phyloP scores from a whole-genome alignment of 139 green algal genomes.

The Mychonastes homosphaera region DNA sequence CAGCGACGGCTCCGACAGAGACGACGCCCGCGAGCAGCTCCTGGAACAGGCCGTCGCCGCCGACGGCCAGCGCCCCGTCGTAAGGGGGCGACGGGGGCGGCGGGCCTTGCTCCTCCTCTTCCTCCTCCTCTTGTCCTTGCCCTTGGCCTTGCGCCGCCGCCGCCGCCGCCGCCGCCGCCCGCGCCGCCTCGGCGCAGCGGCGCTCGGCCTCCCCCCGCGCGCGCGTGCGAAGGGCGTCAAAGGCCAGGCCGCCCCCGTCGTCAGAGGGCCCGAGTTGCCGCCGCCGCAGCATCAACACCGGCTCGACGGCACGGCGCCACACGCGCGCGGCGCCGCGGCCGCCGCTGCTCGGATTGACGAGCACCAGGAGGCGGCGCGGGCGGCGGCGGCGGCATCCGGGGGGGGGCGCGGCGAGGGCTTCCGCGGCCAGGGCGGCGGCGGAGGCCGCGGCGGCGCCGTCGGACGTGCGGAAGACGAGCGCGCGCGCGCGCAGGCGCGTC shows the following conservation, averaged over 20 bases:
- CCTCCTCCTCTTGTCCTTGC: neutral
- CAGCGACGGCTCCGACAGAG: too few species aligned
- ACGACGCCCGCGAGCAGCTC: constrained; percentile 77
- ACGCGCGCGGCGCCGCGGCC: constrained; percentile 18
- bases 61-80: constrained; percentile 53
- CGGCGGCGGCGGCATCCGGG: constrained; percentile 13
- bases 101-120: neutral
- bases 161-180: neutral
- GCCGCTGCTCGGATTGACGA: constrained; percentile 73
- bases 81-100: neutral
- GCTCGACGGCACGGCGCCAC: constrained; percentile 40
- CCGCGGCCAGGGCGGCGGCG: constrained; percentile 22
- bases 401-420: neutral
- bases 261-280: constrained; percentile 34
- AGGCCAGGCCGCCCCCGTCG: constrained; percentile 42
- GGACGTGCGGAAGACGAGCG: neutral
- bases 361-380: constrained; percentile 55
- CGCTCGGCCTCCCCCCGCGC: too few species aligned
- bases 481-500: neutral
- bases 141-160: neutral
- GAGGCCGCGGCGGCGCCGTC: constrained; percentile 1
- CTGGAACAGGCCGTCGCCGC: constrained; percentile 82
- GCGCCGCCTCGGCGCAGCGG: neutral
- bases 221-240: neutral
- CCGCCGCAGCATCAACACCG: constrained; percentile 42